Evolutionary conservation across 2,329 filamentous ascomycete genomes (phyloP), one percentile per base, ranked within the genome.

Genomic region (Aspergillus transmontanensis): DNA sequence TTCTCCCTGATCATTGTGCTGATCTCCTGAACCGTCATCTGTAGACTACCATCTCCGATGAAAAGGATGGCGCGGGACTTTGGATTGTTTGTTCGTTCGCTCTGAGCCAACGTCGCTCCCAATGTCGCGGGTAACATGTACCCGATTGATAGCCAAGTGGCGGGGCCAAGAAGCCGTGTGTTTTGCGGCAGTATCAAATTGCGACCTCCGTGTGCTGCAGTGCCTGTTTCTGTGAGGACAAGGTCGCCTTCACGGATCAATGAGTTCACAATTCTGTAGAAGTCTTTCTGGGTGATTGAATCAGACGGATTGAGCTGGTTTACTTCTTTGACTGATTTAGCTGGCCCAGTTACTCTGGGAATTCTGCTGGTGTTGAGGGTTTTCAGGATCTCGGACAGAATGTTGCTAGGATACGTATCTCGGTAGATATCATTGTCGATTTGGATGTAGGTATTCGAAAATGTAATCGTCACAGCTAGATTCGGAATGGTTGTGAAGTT

Each of bases 401-500:
- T 90, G 57, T 90, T 89, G 64, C 88, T 88, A 89, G 95, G 94
- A 64, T 87, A 85, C 9, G 95, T 85, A 55, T 89, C 88, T 0
- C 90, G 90, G 74, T 94, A 96, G 69, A 91, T 88, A 0, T 91
- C 91, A 10, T 5, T 53, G 58, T 89, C 85, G 51, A 96, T 90
- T 59, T 87, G 86, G 71, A 90, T 88, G 68, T 87, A 86, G 64
- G 86, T 88, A 74, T 88, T 91, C 79, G 95, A 90, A 72, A 97
- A 89, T 68, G 94, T 90, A 71, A 97, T 92, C 1, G 90, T 90
- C 66, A 89, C 89, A 57, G 94, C 85, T 71, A 92, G 88, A 1
- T 88, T 90, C 41, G 92, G 89, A 65, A 89, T 85, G 75, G 94
- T 93, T 0, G 90, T 90, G 81, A 94, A 96, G 41, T 92, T 92